phyloP scores from a whole-genome alignment of 208 protist species.

The Wallacemonas sp. region DNA sequence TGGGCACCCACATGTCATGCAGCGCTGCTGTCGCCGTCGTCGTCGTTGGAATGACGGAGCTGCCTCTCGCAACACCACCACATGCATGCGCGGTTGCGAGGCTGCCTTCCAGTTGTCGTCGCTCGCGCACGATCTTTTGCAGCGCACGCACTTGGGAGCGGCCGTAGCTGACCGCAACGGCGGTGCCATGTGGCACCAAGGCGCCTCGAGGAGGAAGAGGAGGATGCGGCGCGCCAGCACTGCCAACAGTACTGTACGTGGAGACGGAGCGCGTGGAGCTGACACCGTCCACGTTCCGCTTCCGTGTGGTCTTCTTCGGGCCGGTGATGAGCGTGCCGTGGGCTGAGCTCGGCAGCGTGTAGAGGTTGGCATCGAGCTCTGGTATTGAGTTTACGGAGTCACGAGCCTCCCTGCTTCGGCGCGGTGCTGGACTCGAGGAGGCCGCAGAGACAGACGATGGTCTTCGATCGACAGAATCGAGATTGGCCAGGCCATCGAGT shows the following conservation, averaged over 20 bases:
- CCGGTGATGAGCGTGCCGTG: no score
- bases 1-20: background rate
- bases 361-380: no score
- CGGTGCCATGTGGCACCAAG: constrained; percentile 25
- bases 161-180: constrained; percentile 25
- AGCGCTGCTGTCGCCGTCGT: background rate
- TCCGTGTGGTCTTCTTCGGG: no score
- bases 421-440: no score
- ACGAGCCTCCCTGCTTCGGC: no score
- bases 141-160: constrained; percentile 17
- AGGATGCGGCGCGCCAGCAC: no score
- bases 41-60: background rate
- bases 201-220: background rate
- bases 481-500: background rate
- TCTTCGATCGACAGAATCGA: no score
- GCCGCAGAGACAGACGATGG: no score
- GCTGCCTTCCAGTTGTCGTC: background rate
- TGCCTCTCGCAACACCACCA: no score
- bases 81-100: background rate
- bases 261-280: background rate
- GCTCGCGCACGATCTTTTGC: constrained; percentile 18
- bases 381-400: no score
- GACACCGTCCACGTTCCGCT: no score
- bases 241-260: no score
- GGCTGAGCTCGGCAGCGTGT: background rate